Conservation (phyloP, 176 grass and related monocot genomes). For the Poa pratensis region DNA sequence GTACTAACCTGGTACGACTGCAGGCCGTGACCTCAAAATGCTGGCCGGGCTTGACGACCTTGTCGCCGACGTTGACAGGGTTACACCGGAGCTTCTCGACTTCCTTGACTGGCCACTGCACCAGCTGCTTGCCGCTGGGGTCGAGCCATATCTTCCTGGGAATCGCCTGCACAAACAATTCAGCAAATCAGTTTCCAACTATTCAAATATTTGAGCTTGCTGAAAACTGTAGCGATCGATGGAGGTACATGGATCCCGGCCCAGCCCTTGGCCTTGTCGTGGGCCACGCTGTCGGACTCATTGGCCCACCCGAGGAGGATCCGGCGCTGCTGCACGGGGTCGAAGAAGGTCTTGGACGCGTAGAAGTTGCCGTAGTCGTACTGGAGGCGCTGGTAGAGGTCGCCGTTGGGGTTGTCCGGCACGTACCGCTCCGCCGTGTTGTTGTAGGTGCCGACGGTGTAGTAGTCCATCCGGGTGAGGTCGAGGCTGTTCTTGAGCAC, state of each 20-base stretch:
- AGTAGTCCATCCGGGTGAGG: conserved; percentile 26
- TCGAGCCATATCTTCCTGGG: conserved; percentile 62
- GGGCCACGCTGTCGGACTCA: conserved; percentile 48
- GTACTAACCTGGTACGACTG: conserved; percentile 46
- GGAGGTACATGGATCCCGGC: conserved; percentile 58
- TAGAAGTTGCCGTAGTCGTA: conserved; percentile 90
- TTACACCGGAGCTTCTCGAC: conserved; percentile 48
- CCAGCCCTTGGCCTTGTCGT: conserved; percentile 66
- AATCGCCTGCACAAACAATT: conserved; percentile 11
- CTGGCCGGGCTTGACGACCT: conserved; percentile 40
- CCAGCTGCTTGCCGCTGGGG: conserved; percentile 40
- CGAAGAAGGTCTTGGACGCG: conserved; percentile 81
- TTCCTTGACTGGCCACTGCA: conserved; percentile 73
- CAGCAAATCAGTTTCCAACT: too few species aligned
- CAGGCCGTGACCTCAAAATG: conserved; percentile 50
- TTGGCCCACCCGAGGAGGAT: conserved; percentile 68
- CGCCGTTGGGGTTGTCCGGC: conserved; percentile 45
- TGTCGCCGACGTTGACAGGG: conserved; percentile 13
- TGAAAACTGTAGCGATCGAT: background rate
- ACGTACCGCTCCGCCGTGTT: conserved; percentile 39
- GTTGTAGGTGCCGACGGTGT: conserved; percentile 11
- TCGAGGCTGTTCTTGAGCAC: conserved; percentile 67
- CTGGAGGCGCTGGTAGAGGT: conserved; percentile 35
- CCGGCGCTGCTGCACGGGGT: conserved; percentile 50
- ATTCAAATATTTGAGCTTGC: too few species aligned